These are phyloP conservation scores for Escovopsis sp. DNA, from an alignment of 2,329 filamentous ascomycete genomes.

Conservation along the genomic window DNA sequence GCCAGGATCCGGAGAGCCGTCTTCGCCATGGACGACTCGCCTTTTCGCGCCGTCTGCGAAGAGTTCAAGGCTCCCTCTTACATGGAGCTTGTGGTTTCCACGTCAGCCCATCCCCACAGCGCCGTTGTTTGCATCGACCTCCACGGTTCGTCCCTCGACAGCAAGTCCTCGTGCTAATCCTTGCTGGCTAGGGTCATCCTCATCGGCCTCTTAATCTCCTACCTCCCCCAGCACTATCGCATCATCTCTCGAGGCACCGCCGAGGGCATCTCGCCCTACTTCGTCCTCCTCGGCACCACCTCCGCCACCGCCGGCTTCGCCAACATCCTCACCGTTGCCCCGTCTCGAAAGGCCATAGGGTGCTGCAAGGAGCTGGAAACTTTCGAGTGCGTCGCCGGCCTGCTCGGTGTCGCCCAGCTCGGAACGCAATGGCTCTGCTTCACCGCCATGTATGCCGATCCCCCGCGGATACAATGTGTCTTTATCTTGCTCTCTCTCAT, in stretches of 20 bases:
- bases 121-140: not conserved
- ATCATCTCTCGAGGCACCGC: conserved; percentile 77
- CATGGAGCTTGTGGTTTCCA: conserved; percentile 40
- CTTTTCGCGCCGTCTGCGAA: conserved; percentile 25
- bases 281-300: conserved; percentile 83
- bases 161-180: not conserved
- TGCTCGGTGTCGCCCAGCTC: conserved; percentile 83
- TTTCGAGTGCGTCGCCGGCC: conserved; percentile 70
- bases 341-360: conserved; percentile 64
- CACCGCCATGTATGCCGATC: conserved; percentile 55
- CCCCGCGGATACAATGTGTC: not conserved
- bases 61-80: conserved; percentile 37
- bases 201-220: conserved; percentile 78
- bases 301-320: conserved; percentile 79
- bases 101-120: conserved; percentile 23
- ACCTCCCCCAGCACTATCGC: conserved; percentile 85
- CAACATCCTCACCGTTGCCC: conserved; percentile 81
- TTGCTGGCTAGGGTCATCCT: conserved; percentile 48
- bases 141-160: not conserved
- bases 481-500: conserved; percentile 8
- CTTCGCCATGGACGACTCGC: conserved; percentile 7
- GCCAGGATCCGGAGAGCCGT: not conserved
- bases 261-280: conserved; percentile 90
- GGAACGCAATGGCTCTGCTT: conserved; percentile 89
- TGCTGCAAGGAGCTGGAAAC: conserved; percentile 74